These are phyloP conservation scores for Coprinopsis cinerea DNA, from an alignment of 768 basidiomycete genomes.

Conservation along the genomic window DNA sequence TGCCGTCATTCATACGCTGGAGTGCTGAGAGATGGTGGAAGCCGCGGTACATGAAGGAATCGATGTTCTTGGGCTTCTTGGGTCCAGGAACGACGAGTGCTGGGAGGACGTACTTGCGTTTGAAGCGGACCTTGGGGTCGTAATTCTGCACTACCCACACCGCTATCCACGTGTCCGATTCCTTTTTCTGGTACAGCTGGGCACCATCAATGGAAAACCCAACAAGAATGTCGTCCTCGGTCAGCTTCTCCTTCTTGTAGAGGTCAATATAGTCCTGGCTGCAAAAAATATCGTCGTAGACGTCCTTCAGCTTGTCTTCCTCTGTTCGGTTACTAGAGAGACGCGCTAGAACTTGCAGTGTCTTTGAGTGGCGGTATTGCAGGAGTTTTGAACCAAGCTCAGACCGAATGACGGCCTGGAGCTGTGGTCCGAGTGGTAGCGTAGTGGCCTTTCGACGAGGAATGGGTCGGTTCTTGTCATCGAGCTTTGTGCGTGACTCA, in stretches of 20 bases:
- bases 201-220: constrained; percentile 34
- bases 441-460: constrained; percentile 28
- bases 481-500: neutral
- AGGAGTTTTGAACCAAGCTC: constrained; percentile 21
- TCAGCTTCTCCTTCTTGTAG: constrained; percentile 17
- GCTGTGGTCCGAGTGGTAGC: constrained; percentile 35
- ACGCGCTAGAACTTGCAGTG: constrained; percentile 17
- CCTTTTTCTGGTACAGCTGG: constrained; percentile 36
- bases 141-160: constrained; percentile 34
- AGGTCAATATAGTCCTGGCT: constrained; percentile 23
- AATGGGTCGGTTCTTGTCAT: constrained; percentile 4
- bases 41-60: constrained; percentile 19
- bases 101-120: constrained; percentile 19
- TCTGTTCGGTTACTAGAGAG: constrained; percentile 3
- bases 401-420: constrained; percentile 29
- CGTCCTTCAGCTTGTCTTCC: neutral
- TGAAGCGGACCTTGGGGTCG: constrained; percentile 19
- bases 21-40: constrained; percentile 16
- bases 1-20: constrained; percentile 5
- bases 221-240: constrained; percentile 27
- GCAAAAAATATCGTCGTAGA: constrained; percentile 25
- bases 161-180: constrained; percentile 37
- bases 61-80: constrained; percentile 21
- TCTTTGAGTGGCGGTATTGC: constrained; percentile 20
- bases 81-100: constrained; percentile 24